Base-by-base conservation (phyloP, 2,329 filamentous ascomycete species). In the Clonostachys byssicola region DNA sequence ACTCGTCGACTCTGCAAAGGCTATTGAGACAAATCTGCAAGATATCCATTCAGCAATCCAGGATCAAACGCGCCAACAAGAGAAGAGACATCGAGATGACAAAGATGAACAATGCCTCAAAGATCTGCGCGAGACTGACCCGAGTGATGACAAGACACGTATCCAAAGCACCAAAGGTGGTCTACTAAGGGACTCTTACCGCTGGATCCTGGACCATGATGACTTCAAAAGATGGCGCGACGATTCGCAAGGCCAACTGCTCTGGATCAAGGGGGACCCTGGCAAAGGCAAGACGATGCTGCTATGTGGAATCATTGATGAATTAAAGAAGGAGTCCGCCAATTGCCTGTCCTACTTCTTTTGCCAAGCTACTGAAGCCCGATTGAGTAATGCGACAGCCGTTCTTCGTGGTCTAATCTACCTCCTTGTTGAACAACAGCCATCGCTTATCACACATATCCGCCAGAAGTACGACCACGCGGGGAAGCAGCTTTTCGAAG, bases 241-340 rank as follows among this genome's bases (percentile, higher is more conserved):
- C 3, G 45, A 56, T 16, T 3, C 41, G 0, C 35, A 56, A 0
- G 49, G 34, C 34, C 51, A 59, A 13, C 44, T 71, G 14, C 61
- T 73, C 2, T 70, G 67, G 68, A 56, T 71, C 20, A 65, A 54
- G 23, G 67, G 67, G 2, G 63, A 63, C 38, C 60, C 70, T 1
- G 70, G 71, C 7, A 73, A 67, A 38, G 70, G 70, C 18, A 74
- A 73, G 54, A 73, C 69, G 0, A 73, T 73, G 67, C 53, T 73
- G 4, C 49, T 73, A 0, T 60, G 53, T 34, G 55, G 57, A 30
- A 59, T 61, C 42, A 54, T 61, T 20, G 43, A 64, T 36, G 47
- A 62, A 44, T 18, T 63, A 3, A 33, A 39, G 16, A 13, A 16
- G 38, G 36, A 12, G 13, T 13, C 6, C 10, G 20, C 39, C 35